These are phyloP conservation scores for Nothopassalora personata DNA, from an alignment of 2,329 filamentous ascomycete genomes.

Conservation along the genomic window DNA sequence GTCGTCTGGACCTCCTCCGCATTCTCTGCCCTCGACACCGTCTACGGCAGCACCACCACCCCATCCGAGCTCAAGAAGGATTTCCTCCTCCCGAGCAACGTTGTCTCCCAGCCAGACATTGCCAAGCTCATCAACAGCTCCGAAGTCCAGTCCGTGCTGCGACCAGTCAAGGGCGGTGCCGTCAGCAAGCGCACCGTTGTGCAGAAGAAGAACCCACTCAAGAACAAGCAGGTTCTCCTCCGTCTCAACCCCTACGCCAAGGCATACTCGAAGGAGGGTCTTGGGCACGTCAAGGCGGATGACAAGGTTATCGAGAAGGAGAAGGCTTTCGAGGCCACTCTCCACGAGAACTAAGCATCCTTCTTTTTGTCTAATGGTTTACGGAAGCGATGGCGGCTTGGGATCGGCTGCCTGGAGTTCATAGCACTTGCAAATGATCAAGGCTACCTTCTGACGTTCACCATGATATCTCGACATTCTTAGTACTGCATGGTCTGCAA, in stretches of 20 bases:
- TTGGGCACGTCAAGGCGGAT: constrained; percentile 64
- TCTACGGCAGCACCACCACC: constrained; percentile 91
- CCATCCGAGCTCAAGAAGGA: constrained; percentile 96
- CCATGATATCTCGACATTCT: background rate
- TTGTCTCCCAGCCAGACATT: constrained; percentile 91
- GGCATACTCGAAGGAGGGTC: constrained; percentile 79
- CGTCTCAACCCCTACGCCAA: constrained; percentile 97
- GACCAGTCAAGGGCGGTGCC: constrained; percentile 82
- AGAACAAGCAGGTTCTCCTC: constrained; percentile 98
- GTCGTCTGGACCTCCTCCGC: constrained; percentile 97
- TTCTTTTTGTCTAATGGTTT: constrained; percentile 15
- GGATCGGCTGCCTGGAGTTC: constrained; percentile 22
- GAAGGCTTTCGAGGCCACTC: constrained; percentile 47
- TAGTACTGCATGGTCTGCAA: too few species aligned
- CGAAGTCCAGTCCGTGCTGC: constrained; percentile 94
- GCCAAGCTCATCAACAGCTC: constrained; percentile 98
- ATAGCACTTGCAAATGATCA: constrained; percentile 5
- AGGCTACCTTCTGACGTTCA: background rate
- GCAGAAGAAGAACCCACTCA: constrained; percentile 99
- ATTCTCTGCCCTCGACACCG: constrained; percentile 91
- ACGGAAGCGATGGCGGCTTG: constrained; percentile 18
- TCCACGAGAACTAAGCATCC: constrained; percentile 45
- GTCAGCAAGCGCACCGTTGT: constrained; percentile 83
- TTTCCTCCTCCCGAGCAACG: constrained; percentile 90
- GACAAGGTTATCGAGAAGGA: constrained; percentile 56